These are phyloP conservation scores for Baorangia bicolor DNA, from an alignment of 768 basidiomycete species.

Conservation along the genomic window DNA sequence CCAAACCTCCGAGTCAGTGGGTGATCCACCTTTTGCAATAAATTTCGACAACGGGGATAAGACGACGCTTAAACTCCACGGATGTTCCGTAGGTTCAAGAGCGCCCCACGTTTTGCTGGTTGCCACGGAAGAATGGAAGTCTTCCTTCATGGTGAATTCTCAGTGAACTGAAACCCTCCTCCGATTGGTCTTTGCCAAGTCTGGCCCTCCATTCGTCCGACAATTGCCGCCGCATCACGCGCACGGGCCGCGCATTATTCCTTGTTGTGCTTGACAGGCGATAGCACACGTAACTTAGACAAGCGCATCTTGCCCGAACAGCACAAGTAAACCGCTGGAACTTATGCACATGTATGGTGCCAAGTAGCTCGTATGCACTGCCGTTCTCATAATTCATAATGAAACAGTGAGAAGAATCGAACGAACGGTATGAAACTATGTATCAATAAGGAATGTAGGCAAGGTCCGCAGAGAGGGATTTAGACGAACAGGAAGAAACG, in stretches of 20 bases:
- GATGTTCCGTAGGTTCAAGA: conserved; percentile 17
- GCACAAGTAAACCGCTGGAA: not conserved
- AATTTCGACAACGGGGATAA: conserved; percentile 16
- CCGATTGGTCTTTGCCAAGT: conserved; percentile 13
- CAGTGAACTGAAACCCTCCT: conserved; percentile 13
- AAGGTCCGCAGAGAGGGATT: conserved; percentile 24
- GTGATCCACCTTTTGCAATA: not conserved
- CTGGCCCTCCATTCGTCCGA: conserved; percentile 9
- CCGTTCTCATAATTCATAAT: conserved; percentile 24
- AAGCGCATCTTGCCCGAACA: conserved; percentile 6
- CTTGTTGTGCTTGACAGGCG: conserved; percentile 8
- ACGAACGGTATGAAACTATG: conserved; percentile 28
- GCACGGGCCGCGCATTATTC: not conserved
- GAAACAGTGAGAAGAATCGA: conserved; percentile 23
- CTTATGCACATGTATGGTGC: not conserved
- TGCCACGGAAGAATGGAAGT: conserved; percentile 33
- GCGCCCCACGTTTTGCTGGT: conserved; percentile 29
- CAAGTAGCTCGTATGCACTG: not conserved
- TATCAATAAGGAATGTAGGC: conserved; percentile 33
- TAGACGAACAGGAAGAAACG: conserved; percentile 6
- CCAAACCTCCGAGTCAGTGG: not conserved
- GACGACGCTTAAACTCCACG: conserved; percentile 26
- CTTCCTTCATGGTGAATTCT: conserved; percentile 29
- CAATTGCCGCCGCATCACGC: conserved; percentile 19
- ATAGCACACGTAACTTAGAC: conserved; percentile 15